Conservation (phyloP, 495 filamentous ascomycete genomes). For the Neurospora tetraspora region DNA sequence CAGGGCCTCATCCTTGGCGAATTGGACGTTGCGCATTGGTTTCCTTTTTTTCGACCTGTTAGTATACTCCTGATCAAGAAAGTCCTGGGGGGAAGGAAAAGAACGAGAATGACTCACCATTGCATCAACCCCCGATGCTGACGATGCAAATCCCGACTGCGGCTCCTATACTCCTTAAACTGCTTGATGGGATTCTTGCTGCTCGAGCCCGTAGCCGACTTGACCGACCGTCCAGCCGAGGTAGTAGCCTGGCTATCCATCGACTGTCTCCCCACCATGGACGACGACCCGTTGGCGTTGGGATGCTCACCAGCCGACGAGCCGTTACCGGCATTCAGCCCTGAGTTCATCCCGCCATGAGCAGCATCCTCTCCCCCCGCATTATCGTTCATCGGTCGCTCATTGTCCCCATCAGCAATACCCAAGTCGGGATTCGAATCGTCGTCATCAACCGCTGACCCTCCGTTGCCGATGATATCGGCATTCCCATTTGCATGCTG, state of each 20-base stretch:
- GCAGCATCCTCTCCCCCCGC: slow-evolving; percentile 1
- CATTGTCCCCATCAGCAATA: slow-evolving; percentile 29
- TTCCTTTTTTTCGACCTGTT: slow-evolving; percentile 18
- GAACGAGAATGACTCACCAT: slow-evolving; percentile 39
- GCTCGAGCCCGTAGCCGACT: slow-evolving; percentile 7
- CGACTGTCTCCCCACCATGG: slow-evolving; percentile 6
- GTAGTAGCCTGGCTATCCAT: slow-evolving; percentile 12
- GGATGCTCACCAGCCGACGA: neutral
- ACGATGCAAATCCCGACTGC: slow-evolving; percentile 47
- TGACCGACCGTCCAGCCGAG: slow-evolving; percentile 2
- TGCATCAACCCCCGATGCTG: slow-evolving; percentile 68
- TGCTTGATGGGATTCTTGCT: slow-evolving; percentile 35
- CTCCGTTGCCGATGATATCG: neutral
- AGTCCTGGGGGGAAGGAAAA: neutral
- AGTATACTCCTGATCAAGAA: neutral
- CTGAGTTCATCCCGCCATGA: slow-evolving; percentile 3
- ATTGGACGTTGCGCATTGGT: slow-evolving; percentile 57
- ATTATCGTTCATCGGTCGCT: neutral
- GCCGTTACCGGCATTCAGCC: neutral
- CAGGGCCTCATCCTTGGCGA: slow-evolving; percentile 60
- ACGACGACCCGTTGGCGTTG: neutral
- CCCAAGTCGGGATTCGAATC: slow-evolving; percentile 32
- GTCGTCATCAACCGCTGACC: slow-evolving; percentile 8
- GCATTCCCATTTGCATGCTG: neutral
- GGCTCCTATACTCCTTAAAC: slow-evolving; percentile 44